Base-by-base conservation (phyloP, 169 alveolate species). In the Eimeria sp. region DNA sequence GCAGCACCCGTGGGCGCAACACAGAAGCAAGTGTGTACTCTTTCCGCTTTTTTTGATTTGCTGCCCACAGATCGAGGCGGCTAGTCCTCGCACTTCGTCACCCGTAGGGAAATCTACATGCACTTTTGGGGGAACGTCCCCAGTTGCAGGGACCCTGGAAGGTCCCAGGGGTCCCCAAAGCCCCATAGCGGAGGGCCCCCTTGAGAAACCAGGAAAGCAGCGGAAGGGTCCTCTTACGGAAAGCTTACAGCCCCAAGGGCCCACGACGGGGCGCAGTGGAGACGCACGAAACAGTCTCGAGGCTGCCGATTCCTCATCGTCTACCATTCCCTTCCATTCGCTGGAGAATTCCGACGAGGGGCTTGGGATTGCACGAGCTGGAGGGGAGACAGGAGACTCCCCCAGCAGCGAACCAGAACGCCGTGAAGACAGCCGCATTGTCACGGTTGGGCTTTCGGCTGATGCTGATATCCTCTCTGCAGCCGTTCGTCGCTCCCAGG, bases 41-140 rank as follows among this genome's bases (percentile, higher is more conserved):
- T 25, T 20, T 20, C 61, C 49, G 43, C 1, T 47, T n/a, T 22
- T 78, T 22, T 34, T 78, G 9, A 40, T n/a, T 78, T 47, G n/a
- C 57, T 25, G 10, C 11, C 9, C 30, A n/a, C 75, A 83, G 91
- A 40, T 83, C 27, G 75, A 83, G 91, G 91, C 91, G 27, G 91
- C 70, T 9, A 40, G 58, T 4, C 34, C 25, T 4, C 6, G 45
- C 45, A 30, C 6, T 70, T 43, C 65, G 1, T 20, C 22, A 43
- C 89, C 61, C 25, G n/a, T 70, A 43, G 65, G 89, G 43, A 67
- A 80, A 45, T 18, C 89, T 5, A 9, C 47, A 16, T 80, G 89
- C 58, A 49, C 4, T 7, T 51, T 80, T 14, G 30, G 47, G 51
- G 89, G 89, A 47, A 3, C 51, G 65, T n/a, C 67, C 0, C 70